Base-by-base conservation (phyloP, 2,329 filamentous ascomycete genomes). In the Lachnellula subtilissima region DNA sequence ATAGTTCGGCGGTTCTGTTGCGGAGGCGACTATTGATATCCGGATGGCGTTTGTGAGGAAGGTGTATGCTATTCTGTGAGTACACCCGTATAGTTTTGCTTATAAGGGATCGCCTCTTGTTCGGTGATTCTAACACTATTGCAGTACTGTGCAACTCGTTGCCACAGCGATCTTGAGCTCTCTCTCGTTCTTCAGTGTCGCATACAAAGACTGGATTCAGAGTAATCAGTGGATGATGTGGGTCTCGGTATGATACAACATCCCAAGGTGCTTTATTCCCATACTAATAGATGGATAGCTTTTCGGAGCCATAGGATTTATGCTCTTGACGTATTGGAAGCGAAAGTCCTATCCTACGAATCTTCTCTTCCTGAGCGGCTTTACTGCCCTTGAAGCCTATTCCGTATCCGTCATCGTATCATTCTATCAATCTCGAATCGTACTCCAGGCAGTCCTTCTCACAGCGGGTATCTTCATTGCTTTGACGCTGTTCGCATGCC, bases 21-120 rank as follows among this genome's bases (percentile, higher is more conserved):
- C 92, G 64, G 94, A 97, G 77, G 93, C 90, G 48, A 96, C 92
- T 19, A 80, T 97, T 70, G 91, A 96, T 69, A 96, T 99, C 71
- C 89, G 93, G 65, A 96, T 97, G 85, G 89, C 94, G 74, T 99
- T 97, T 74, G 81, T 96, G 67, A 87, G 92, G 74, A 97, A 97
- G 79, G 94, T 99, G 70, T 99, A 99, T 76, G 88, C 91, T 57
- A 99, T 99, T 74, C 81, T 99, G 76, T 84, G 72, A 76, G 79
- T 72, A 36, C 19, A 28, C 36, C 28, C 42, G 32, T 2, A 6
- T 39, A 11, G n/a, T 43, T 36, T 3, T 25, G 40, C 11, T 32
- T 32, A 9, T 2, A 11, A 9, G 8, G 28, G 9, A 12, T 12
- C 28, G 28, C 15, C 12, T 25, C 11, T 46, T 17, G 15, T 6